These are phyloP conservation scores for Fusarium dlaminii DNA, from an alignment of 2,329 filamentous ascomycete genomes.

Conservation along the genomic window DNA sequence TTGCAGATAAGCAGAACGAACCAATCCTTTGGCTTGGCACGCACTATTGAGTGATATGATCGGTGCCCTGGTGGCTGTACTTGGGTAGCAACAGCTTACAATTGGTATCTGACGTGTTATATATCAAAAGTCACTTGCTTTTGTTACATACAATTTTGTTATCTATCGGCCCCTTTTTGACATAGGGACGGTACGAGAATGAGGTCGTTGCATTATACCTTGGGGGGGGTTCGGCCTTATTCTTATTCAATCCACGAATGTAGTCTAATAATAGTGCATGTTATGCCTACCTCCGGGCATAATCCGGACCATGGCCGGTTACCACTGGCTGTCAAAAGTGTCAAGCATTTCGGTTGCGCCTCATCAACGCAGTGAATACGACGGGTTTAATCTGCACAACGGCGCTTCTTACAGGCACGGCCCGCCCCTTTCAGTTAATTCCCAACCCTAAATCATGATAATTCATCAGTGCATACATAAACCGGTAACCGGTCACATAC, in stretches of 20 bases:
- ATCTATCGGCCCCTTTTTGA: background rate
- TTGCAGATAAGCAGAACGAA: background rate
- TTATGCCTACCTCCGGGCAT: background rate
- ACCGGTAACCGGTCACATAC: background rate
- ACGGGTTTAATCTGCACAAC: conserved; percentile 1
- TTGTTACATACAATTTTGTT: background rate
- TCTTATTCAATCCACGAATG: background rate
- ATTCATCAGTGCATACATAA: background rate
- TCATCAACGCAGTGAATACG: background rate
- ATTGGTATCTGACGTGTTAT: background rate
- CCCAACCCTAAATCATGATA: conserved; percentile 3
- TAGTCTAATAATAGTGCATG: background rate
- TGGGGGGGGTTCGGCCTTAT: background rate
- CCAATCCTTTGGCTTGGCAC: background rate
- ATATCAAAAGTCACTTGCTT: background rate
- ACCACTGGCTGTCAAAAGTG: background rate
- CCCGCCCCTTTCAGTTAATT: background rate
- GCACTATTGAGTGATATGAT: background rate
- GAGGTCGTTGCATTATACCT: background rate
- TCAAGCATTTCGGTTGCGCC: background rate
- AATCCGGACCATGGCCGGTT: background rate
- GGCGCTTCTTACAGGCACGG: background rate
- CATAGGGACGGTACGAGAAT: background rate
- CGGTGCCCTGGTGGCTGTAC: background rate
- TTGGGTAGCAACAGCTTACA: background rate